These are phyloP conservation scores for Helicostylum pulchrum DNA, from an alignment of 192 early-diverging fungal species.

Conservation along the genomic window DNA sequence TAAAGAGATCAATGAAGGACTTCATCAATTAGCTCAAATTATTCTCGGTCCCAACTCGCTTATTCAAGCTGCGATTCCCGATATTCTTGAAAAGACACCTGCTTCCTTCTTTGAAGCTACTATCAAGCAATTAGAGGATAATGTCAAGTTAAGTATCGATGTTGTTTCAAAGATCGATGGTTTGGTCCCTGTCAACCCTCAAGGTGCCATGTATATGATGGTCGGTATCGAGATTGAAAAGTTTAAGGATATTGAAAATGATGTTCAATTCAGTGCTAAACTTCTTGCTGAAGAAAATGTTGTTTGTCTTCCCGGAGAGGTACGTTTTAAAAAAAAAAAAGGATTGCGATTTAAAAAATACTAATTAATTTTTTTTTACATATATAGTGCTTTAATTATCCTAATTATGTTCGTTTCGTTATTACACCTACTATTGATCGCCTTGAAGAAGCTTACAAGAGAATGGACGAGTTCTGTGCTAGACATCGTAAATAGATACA, in stretches of 20 bases:
- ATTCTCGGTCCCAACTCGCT: constrained; percentile 81
- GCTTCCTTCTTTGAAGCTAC: constrained; percentile 64
- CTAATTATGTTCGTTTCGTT: constrained; percentile 75
- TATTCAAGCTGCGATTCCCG: constrained; percentile 73
- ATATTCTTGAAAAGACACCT: constrained; percentile 73
- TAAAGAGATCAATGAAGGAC: constrained; percentile 60
- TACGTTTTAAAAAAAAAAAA: too few species aligned
- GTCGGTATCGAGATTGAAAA: constrained; percentile 63
- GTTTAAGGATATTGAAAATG: constrained; percentile 71
- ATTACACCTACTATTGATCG: constrained; percentile 77
- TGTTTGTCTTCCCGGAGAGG: constrained; percentile 76
- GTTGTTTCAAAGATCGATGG: constrained; percentile 66
- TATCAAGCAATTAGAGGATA: constrained; percentile 63
- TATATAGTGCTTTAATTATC: constrained; percentile 72
- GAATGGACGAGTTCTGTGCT: constrained; percentile 78
- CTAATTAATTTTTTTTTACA: background rate
- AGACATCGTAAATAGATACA: constrained; percentile 47
- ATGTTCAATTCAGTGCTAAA: constrained; percentile 80
- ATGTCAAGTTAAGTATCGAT: constrained; percentile 63
- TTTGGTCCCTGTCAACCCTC: constrained; percentile 72
- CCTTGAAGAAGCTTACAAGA: constrained; percentile 66
- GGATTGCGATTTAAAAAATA: too few species aligned
- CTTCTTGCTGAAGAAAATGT: constrained; percentile 82
- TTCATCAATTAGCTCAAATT: constrained; percentile 70
- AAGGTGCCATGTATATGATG: constrained; percentile 96